Evolutionary conservation across 2,329 filamentous ascomycete species (phyloP).

Genomic region (Colletotrichum lupini): DNA sequence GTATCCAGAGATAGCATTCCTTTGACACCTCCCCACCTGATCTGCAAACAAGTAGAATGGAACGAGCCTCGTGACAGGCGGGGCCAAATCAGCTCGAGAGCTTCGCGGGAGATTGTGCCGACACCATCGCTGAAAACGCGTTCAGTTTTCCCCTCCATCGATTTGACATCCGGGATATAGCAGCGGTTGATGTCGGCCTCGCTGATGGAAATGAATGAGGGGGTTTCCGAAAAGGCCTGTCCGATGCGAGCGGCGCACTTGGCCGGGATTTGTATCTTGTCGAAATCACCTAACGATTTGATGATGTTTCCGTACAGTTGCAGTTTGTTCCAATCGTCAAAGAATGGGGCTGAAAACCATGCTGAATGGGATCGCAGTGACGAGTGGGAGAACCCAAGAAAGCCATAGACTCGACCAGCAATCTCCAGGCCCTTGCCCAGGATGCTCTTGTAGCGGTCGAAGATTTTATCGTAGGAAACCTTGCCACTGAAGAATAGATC

Average conservation of each 20-base stretch:
- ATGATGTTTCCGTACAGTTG: slow-evolving; percentile 58
- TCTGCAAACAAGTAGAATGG: slow-evolving; percentile 76
- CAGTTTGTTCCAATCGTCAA: slow-evolving; percentile 43
- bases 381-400: slow-evolving; percentile 84
- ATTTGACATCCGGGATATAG: slow-evolving; percentile 63
- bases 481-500: slow-evolving; percentile 68
- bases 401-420: slow-evolving; percentile 70
- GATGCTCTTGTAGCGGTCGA: slow-evolving; percentile 69
- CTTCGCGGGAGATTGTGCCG: slow-evolving; percentile 74
- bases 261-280: slow-evolving; percentile 61
- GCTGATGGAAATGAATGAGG: slow-evolving; percentile 66
- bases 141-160: slow-evolving; percentile 47
- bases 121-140: slow-evolving; percentile 84
- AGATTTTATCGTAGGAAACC: slow-evolving; percentile 59
- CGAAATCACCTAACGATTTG: slow-evolving; percentile 61
- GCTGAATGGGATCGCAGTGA: slow-evolving; percentile 77
- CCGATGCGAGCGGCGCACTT: slow-evolving; percentile 70
- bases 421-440: slow-evolving; percentile 71
- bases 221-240: slow-evolving; percentile 81
- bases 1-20: slow-evolving; percentile 81
- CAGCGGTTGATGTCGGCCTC: slow-evolving; percentile 47
- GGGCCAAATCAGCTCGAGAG: slow-evolving; percentile 71
- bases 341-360: slow-evolving; percentile 69
- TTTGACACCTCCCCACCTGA: slow-evolving; percentile 80
- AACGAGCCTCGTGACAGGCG: slow-evolving; percentile 58